Evolutionary conservation across 2,329 filamentous ascomycete species (phyloP).

Genomic region (Fusarium fujikuroi): DNA sequence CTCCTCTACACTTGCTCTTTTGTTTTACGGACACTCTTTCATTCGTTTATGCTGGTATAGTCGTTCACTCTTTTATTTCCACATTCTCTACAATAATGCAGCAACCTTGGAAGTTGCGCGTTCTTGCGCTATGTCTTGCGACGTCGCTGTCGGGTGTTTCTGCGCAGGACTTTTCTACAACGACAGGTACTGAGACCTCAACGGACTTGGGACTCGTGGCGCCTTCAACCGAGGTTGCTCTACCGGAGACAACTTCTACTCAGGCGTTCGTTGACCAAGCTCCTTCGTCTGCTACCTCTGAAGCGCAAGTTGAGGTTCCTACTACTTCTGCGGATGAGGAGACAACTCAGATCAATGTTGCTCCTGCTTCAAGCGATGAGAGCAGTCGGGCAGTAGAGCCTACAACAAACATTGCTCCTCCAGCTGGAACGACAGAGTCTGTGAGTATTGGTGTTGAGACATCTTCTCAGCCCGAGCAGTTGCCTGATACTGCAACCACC

Average conservation of each 20-base stretch:
- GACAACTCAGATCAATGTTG: neutral
- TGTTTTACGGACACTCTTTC: neutral
- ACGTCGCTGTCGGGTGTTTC: neutral
- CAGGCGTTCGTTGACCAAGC: neutral
- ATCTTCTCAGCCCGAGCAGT: neutral
- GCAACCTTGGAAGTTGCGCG: constrained; percentile 8
- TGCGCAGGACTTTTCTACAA: neutral
- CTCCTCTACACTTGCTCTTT: neutral
- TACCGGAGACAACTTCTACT: neutral
- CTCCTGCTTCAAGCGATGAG: neutral
- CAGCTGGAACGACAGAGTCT: neutral
- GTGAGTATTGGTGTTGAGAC: neutral
- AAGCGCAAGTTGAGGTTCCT: neutral
- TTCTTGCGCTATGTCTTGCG: constrained; percentile 11
- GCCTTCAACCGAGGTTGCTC: neutral
- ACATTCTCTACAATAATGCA: constrained; percentile 1
- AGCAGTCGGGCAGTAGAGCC: neutral
- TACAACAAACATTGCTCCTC: neutral
- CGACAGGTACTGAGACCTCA: neutral
- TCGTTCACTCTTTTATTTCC: neutral
- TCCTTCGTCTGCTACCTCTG: neutral
- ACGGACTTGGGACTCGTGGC: accelerated
- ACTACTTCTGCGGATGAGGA: neutral
- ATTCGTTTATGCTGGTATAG: neutral
- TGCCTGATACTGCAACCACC: neutral